Evolutionary conservation across 2,329 filamentous ascomycete species (phyloP).

Genomic region (Sclerotinia subarctica): DNA sequence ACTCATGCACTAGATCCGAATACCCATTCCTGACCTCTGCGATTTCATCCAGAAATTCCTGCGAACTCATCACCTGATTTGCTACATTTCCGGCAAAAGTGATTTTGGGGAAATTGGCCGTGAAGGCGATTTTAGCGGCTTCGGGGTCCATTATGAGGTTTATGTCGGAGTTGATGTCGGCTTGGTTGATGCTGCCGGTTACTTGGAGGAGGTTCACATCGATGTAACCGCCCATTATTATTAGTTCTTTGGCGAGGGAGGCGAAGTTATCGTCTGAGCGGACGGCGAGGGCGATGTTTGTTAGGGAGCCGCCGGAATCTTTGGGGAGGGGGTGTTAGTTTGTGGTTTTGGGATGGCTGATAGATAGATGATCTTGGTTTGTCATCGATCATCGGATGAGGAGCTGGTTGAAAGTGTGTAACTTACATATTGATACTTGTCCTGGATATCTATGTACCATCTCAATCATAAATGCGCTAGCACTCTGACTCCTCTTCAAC

Average conservation of each 20-base stretch:
- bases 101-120: conserved; percentile 47
- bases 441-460: conserved; percentile 49
- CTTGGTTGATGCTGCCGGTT: conserved; percentile 33
- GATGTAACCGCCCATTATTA: conserved; percentile 51
- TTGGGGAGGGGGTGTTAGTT: not conserved
- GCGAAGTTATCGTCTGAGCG: conserved; percentile 48
- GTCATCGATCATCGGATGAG: not conserved
- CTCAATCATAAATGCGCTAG: conserved; percentile 48
- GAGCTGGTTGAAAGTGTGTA: too few species aligned
- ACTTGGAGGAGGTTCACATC: conserved; percentile 43
- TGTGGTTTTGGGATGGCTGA: not conserved
- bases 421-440: conserved; percentile 45
- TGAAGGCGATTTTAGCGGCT: conserved; percentile 48
- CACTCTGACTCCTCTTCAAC: conserved; percentile 35
- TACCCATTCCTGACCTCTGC: conserved; percentile 41
- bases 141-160: conserved; percentile 52
- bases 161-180: conserved; percentile 41
- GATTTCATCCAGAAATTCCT: conserved; percentile 42
- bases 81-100: conserved; percentile 47
- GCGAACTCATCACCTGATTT: conserved; percentile 45
- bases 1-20: conserved; percentile 40
- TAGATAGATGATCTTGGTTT: not conserved
- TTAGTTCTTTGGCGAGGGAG: conserved; percentile 45
- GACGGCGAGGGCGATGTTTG: conserved; percentile 48
- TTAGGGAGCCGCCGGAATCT: conserved; percentile 45